phyloP scores from a whole-genome alignment of 2,329 filamentous ascomycete species.

The Ophidiomyces ophidiicola region DNA sequence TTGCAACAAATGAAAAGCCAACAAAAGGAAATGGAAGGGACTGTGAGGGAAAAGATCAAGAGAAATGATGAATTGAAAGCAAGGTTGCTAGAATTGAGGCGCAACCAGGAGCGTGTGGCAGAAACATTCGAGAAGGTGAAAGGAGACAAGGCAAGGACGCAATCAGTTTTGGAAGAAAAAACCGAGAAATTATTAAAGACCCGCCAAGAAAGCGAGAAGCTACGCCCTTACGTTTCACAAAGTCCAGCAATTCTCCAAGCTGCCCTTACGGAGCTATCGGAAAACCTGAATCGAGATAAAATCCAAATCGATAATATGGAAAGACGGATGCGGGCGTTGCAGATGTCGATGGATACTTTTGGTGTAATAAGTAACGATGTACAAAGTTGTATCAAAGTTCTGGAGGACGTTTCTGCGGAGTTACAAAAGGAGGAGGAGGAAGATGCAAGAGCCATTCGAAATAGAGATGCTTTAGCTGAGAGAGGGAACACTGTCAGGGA shows the following conservation, averaged over 20 bases:
- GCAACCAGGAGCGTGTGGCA: conserved; percentile 70
- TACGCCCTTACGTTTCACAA: conserved; percentile 84
- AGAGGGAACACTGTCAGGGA: conserved; percentile 81
- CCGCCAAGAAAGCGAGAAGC: conserved; percentile 74
- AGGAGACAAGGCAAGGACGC: conserved; percentile 64
- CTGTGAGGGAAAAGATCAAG: conserved; percentile 71
- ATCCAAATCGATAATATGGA: conserved; percentile 78
- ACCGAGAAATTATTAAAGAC: conserved; percentile 47
- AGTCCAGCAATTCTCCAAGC: conserved; percentile 74
- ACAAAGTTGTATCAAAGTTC: conserved; percentile 71
- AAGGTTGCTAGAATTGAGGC: conserved; percentile 64
- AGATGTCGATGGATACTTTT: conserved; percentile 87
- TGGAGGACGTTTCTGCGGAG: conserved; percentile 78
- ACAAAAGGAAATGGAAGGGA: conserved; percentile 64
- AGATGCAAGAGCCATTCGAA: conserved; percentile 62
- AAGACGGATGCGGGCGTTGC: conserved; percentile 71
- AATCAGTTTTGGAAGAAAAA: conserved; percentile 44
- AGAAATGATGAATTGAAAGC: conserved; percentile 81
- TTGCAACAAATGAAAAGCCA: conserved; percentile 71
- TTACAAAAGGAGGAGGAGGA: conserved; percentile 86
- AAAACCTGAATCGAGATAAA: conserved; percentile 66
- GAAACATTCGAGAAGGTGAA: conserved; percentile 74
- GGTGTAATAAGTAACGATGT: conserved; percentile 73
- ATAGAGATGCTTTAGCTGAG: conserved; percentile 77
- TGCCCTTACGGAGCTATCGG: conserved; percentile 67